Percentiles rank a stretch among this genome's conserved stretches.
These are phyloP conservation scores for Jaminaea rosea DNA, from an alignment of 1,284 basidiomycete species.

Conservation along the genomic window DNA sequence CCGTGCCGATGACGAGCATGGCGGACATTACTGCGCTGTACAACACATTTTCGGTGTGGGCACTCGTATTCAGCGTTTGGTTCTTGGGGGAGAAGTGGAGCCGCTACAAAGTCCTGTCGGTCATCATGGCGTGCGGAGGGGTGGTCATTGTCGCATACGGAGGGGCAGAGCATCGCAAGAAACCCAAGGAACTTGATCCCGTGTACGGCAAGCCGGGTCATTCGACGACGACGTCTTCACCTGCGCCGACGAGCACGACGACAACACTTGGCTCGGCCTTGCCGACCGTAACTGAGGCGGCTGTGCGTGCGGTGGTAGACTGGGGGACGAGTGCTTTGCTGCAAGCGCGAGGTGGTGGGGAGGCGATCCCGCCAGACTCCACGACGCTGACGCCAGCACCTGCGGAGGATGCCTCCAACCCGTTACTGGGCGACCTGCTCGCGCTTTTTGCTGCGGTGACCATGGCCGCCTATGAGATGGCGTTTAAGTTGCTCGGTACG, in stretches of 20 bases:
- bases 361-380: neutral
- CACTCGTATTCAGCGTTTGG: slow-evolving; percentile 43
- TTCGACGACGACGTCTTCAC: neutral
- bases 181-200: slow-evolving; percentile 22
- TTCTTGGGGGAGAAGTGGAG: slow-evolving; percentile 43
- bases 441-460: slow-evolving; percentile 40
- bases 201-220: slow-evolving; percentile 19
- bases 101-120: slow-evolving; percentile 33
- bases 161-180: slow-evolving; percentile 27
- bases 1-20: slow-evolving; percentile 44
- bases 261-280: neutral
- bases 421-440: slow-evolving; percentile 32
- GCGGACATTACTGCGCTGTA: slow-evolving; percentile 46
- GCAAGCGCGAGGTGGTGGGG: too few species aligned
- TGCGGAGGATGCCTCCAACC: slow-evolving; percentile 11
- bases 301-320: neutral
- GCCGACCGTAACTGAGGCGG: neutral
- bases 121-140: slow-evolving; percentile 35
- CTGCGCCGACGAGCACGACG: neutral
- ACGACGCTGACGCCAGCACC: neutral
- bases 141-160: slow-evolving; percentile 42
- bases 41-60: slow-evolving; percentile 46
- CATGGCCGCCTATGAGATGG: slow-evolving; percentile 45
- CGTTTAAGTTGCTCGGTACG: slow-evolving; percentile 41
- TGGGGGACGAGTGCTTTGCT: too few species aligned